Evolutionary conservation across 2,329 filamentous ascomycete genomes (phyloP).

Genomic region (Botrytis pseudocinerea): DNA sequence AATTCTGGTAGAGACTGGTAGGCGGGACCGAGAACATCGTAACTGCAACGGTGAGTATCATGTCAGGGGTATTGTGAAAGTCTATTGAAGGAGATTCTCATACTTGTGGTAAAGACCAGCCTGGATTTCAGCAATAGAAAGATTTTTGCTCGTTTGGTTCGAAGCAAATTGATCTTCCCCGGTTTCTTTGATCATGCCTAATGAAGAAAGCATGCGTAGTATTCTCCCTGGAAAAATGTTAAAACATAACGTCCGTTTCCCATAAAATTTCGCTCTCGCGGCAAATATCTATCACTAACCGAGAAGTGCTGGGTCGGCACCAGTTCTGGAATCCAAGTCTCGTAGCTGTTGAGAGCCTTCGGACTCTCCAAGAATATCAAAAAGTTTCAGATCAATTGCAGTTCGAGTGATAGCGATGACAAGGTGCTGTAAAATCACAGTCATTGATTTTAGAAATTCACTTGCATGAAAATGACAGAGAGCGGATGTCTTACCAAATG

Average conservation of each 20-base stretch:
- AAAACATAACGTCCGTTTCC: not conserved
- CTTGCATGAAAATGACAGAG: not conserved
- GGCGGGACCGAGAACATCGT: not conserved
- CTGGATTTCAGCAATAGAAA: not conserved
- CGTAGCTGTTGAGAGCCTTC: not conserved
- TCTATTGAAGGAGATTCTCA: not conserved
- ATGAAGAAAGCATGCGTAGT: conserved; percentile 10
- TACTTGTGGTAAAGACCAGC: conserved; percentile 13
- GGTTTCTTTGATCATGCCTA: conserved; percentile 8
- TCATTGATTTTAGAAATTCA: not conserved
- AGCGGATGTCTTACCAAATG: not conserved
- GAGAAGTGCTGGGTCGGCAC: not conserved
- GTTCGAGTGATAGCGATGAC: conserved; percentile 3
- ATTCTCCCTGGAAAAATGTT: not conserved
- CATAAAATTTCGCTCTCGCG: not conserved
- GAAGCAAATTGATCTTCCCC: not conserved
- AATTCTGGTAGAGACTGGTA: not conserved
- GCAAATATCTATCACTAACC: not conserved
- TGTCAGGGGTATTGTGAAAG: not conserved
- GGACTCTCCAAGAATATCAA: not conserved
- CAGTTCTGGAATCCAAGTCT: not conserved
- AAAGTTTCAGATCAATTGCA: not conserved
- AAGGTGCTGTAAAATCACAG: not conserved
- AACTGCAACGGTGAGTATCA: not conserved
- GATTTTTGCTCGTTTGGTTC: not conserved